Base-by-base conservation (phyloP, 306 rosid genomes). In the Gynostemma pentaphyllum region DNA sequence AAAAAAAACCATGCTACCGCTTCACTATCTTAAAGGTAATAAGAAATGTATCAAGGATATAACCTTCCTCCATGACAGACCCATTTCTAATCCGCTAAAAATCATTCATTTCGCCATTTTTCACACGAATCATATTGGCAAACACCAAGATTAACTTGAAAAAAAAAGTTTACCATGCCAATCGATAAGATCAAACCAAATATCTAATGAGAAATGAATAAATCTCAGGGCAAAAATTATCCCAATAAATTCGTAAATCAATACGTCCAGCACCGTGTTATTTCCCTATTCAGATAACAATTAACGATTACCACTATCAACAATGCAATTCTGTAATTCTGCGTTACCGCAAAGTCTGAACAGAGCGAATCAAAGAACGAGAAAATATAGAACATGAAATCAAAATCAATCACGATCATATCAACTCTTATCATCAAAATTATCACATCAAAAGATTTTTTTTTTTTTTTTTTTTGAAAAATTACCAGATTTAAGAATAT, bases 401-500 rank as follows among this genome's bases (percentile, higher is more conserved):
- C 7, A 7, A 7, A 32, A 32, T 32, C 27, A 39, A 40, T 32
- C 7, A 24, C 22, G 9, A 7, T 7, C 12, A 5, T 12, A 60
- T 3, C 29, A 39, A 59, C 9, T 21, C 32, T 32, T 7, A 2
- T 2, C 7, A 4, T 6, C 41, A 5, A 32, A 36, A 7, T 0
- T 1, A 21, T 1, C 4, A 8, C 1, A 61, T 61, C 36, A 23
- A n/a, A 42, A n/a, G n/a, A n/a, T n/a, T n/a, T n/a, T n/a, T n/a
- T n/a, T n/a, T n/a, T n/a, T n/a, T n/a, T n/a, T n/a, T n/a, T n/a
- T n/a, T n/a, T n/a, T n/a, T n/a, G n/a, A n/a, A n/a, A n/a, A n/a
- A n/a, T 4, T 72, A 79, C 84, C 81, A 7, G 84, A 67, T 48
- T 65, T 65, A 24, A 75, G 81, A 66, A 79, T 79, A 55, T 29